Conservation (phyloP, 768 basidiomycete genomes). For the Lentinus tigrinus region DNA sequence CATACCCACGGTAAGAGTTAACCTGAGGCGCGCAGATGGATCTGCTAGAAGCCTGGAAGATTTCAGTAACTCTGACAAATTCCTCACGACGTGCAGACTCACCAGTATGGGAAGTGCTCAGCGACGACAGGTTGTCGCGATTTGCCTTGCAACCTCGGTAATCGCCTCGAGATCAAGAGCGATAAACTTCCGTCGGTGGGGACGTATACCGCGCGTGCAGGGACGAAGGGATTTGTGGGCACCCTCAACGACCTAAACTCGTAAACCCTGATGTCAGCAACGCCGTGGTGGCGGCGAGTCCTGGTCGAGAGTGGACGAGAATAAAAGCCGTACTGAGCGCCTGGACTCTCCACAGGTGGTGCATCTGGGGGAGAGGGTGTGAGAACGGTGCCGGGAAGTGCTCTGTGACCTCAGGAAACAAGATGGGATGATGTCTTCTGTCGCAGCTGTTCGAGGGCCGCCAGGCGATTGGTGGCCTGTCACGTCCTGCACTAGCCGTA, state of each 20-base stretch:
- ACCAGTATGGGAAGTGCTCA: constrained; percentile 15
- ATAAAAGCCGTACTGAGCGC: not conserved
- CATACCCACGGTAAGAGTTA: constrained; percentile 24
- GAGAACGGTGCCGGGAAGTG: not conserved
- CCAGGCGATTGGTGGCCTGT: constrained; percentile 10
- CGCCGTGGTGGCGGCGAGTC: constrained; percentile 5
- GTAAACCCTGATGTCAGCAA: not conserved
- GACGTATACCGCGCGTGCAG: not conserved
- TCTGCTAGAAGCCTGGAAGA: constrained; percentile 28
- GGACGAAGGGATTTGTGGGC: not conserved
- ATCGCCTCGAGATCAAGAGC: constrained; percentile 13
- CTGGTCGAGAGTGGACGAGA: not conserved
- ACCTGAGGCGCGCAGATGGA: constrained; percentile 28
- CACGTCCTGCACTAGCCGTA: constrained; percentile 4
- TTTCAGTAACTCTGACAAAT: constrained; percentile 26
- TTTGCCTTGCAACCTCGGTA: constrained; percentile 2
- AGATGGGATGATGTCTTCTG: constrained; percentile 12
- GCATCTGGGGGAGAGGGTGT: constrained; percentile 2
- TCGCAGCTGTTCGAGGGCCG: not conserved
- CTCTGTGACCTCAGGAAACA: not conserved
- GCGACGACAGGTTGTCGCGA: constrained; percentile 5
- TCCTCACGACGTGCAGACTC: constrained; percentile 18
- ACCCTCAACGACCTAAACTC: not conserved
- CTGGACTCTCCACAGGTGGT: not conserved
- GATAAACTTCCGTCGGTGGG: constrained; percentile 7